Conservation (phyloP, 2,329 filamentous ascomycete species). For the Parascedosporium putredinis region DNA sequence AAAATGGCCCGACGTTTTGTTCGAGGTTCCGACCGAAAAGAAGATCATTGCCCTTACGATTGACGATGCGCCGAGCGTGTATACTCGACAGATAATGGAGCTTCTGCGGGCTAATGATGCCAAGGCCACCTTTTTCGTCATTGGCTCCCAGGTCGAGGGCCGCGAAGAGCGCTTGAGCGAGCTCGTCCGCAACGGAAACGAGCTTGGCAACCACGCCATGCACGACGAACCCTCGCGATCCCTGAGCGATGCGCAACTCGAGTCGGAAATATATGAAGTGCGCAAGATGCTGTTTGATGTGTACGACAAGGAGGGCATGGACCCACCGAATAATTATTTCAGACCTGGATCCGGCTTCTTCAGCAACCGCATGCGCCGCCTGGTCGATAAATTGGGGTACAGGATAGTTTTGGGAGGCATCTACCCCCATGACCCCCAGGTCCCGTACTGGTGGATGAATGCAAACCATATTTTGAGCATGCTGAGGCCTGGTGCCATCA, state of each 20-base stretch:
- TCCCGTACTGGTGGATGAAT: constrained; percentile 59
- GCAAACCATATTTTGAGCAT: constrained; percentile 72
- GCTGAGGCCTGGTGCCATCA: constrained; percentile 63
- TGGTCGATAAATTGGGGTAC: constrained; percentile 54
- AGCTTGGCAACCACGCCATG: constrained; percentile 85
- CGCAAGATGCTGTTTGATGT: constrained; percentile 47
- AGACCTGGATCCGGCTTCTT: constrained; percentile 81
- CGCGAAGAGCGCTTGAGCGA: constrained; percentile 43
- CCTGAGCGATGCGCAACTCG: constrained; percentile 49
- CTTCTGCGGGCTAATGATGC: constrained; percentile 57
- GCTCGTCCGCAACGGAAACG: constrained; percentile 52
- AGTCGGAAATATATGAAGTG: constrained; percentile 53
- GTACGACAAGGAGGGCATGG: constrained; percentile 36
- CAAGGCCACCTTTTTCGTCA: constrained; percentile 79
- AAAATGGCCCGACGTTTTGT: constrained; percentile 71
- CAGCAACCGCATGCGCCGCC: constrained; percentile 54
- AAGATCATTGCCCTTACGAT: constrained; percentile 75
- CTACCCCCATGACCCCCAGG: constrained; percentile 88
- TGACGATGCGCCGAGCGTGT: constrained; percentile 70
- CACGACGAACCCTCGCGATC: constrained; percentile 65
- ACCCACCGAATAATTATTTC: constrained; percentile 54
- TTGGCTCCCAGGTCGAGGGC: constrained; percentile 62
- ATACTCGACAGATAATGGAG: constrained; percentile 60
- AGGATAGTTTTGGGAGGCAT: constrained; percentile 70
- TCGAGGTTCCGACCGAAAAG: constrained; percentile 47